These are phyloP conservation scores for Aspergillus aculeatus DNA, from an alignment of 2,329 filamentous ascomycete genomes.

Conservation along the genomic window DNA sequence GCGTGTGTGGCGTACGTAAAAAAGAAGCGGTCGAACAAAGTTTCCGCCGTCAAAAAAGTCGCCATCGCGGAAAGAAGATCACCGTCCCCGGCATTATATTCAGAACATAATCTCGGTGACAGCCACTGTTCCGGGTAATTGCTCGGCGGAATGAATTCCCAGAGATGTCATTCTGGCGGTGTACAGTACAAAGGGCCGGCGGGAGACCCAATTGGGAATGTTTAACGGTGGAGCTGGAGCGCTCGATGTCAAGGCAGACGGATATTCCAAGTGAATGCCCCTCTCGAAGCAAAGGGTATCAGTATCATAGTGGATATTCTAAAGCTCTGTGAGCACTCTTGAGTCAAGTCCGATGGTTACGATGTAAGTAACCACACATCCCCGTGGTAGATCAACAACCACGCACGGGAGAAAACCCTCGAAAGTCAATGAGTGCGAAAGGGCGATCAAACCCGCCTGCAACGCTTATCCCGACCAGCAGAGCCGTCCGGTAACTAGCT, in stretches of 20 bases:
- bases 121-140: slow-evolving; percentile 9
- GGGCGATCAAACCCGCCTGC: background rate
- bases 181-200: slow-evolving; percentile 11
- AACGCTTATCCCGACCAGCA: background rate
- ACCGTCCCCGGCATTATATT: too few relatives aligned
- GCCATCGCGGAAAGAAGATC: background rate
- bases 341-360: background rate
- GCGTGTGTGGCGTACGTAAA: background rate
- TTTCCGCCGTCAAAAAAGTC: background rate
- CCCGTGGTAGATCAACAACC: background rate
- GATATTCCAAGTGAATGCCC: background rate
- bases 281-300: too few relatives aligned
- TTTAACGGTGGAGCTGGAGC: slow-evolving; percentile 15
- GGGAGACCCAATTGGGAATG: slow-evolving; percentile 19
- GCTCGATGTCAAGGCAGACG: background rate
- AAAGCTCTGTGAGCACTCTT: too few relatives aligned
- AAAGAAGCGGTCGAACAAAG: background rate
- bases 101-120: background rate
- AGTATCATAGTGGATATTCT: too few relatives aligned
- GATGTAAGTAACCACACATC: background rate
- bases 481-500: background rate
- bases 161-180: slow-evolving; percentile 21
- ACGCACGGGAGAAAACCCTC: background rate
- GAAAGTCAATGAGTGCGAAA: background rate
- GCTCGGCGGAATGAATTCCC: background rate